Percentiles rank a stretch among this genome's conserved stretches.
Evolutionary conservation across 345 rosid genomes (phyloP).

Genomic region (Moricandia arvensis): DNA sequence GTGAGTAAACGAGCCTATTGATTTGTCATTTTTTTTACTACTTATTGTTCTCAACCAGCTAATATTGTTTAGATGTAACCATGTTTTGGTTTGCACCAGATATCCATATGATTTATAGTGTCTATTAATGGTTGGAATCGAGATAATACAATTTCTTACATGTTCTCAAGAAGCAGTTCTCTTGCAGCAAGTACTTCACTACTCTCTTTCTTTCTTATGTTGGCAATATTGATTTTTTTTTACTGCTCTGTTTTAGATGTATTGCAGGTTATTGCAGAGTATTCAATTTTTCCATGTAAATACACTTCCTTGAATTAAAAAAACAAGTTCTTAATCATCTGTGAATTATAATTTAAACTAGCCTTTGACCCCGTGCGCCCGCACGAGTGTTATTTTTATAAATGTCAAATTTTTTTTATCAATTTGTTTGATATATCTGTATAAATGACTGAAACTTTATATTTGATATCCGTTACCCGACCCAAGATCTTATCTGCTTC

Average conservation of each 20-base stretch:
- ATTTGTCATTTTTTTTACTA: background rate
- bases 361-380: too few species aligned
- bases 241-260: background rate
- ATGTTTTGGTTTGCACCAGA: constrained; percentile 27
- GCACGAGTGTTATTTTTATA: too few species aligned
- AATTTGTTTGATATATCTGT: too few species aligned
- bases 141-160: constrained; percentile 63
- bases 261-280: background rate
- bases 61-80: background rate
- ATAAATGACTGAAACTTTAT: too few species aligned
- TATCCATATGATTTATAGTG: constrained; percentile 61
- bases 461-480: too few species aligned
- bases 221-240: background rate
- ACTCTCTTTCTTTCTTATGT: background rate
- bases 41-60: background rate
- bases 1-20: constrained; percentile 31
- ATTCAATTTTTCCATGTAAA: background rate
- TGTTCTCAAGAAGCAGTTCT: constrained; percentile 65
- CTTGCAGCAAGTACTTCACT: constrained; percentile 56
- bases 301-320: too few species aligned
- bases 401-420: too few species aligned
- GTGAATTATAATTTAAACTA: too few species aligned
- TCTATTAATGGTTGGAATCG: constrained; percentile 50
- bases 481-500: too few species aligned
- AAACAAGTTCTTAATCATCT: too few species aligned